Conservation (phyloP, 768 basidiomycete genomes). For the Podaxis sp. region DNA sequence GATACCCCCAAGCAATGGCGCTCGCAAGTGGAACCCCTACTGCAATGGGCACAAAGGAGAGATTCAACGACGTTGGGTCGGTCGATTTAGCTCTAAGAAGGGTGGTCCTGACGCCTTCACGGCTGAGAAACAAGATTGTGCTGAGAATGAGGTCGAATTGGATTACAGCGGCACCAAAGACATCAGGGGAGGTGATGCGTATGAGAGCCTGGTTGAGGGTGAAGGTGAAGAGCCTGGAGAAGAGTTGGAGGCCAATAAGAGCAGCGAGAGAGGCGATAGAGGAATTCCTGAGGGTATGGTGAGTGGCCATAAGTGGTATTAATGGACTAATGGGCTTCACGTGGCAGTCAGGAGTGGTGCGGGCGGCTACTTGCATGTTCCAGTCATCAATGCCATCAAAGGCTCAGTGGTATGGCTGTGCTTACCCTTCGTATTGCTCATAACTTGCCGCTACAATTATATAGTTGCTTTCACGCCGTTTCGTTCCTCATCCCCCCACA, state of each 20-base stretch:
- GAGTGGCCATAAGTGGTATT: neutral
- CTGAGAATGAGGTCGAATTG: constrained; percentile 92
- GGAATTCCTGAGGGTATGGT: constrained; percentile 28
- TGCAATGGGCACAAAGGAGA: constrained; percentile 64
- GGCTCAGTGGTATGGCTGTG: too few relatives aligned
- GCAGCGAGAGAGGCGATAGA: constrained; percentile 52
- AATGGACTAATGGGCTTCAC: neutral
- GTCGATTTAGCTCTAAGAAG: constrained; percentile 56
- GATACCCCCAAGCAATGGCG: constrained; percentile 52
- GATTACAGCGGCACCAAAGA: constrained; percentile 88
- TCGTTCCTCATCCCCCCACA: too few relatives aligned
- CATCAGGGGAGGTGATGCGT: constrained; percentile 78
- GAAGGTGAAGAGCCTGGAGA: constrained; percentile 86
- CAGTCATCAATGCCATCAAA: too few relatives aligned
- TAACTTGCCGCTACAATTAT: too few relatives aligned
- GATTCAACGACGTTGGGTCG: constrained; percentile 32
- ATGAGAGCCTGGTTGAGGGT: constrained; percentile 85
- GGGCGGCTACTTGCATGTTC: too few relatives aligned
- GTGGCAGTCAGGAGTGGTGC: too few relatives aligned
- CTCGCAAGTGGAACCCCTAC: constrained; percentile 69
- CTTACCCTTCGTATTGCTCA: too few relatives aligned
- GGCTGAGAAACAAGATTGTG: constrained; percentile 86
- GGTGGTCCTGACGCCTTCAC: constrained; percentile 91
- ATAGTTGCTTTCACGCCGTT: too few relatives aligned
- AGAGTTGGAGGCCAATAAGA: constrained; percentile 83